These are phyloP conservation scores for Trichophaea hybrida DNA, from an alignment of 2,329 filamentous ascomycete species.

Conservation along the genomic window DNA sequence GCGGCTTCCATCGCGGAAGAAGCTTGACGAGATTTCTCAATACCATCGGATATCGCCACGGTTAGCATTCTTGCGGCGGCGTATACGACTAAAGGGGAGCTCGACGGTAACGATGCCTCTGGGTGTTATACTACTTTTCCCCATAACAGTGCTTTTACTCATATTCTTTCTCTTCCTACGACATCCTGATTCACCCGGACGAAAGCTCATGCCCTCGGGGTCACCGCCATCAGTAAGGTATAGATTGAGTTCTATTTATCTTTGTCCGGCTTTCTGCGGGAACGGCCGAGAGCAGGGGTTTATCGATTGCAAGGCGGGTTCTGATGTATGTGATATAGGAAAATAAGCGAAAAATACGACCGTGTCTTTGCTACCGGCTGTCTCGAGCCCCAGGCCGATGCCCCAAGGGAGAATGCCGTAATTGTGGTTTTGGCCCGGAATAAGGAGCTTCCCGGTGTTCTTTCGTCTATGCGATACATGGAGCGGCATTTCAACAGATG, in stretches of 20 bases:
- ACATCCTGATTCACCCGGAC: slow-evolving; percentile 68
- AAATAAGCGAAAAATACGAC: slow-evolving; percentile 94
- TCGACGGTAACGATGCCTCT: slow-evolving; percentile 85
- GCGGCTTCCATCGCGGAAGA: slow-evolving; percentile 37
- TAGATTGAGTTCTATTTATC: slow-evolving; percentile 27
- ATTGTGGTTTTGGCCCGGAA: slow-evolving; percentile 94
- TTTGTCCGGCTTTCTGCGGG: not conserved
- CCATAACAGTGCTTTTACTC: slow-evolving; percentile 76
- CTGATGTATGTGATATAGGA: slow-evolving; percentile 40
- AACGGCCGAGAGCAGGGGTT: not conserved
- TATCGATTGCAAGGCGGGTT: not conserved
- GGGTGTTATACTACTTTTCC: slow-evolving; percentile 84
- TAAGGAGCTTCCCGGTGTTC: slow-evolving; percentile 87
- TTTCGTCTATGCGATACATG: slow-evolving; percentile 94
- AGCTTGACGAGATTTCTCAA: slow-evolving; percentile 32
- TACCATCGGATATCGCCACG: slow-evolving; percentile 18
- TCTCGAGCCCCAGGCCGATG: slow-evolving; percentile 56
- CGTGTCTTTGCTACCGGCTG: slow-evolving; percentile 92
- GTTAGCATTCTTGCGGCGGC: slow-evolving; percentile 57
- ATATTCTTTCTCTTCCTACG: slow-evolving; percentile 80
- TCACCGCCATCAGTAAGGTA: slow-evolving; percentile 83
- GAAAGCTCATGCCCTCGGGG: slow-evolving; percentile 75
- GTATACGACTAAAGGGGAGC: slow-evolving; percentile 78
- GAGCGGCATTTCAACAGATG: slow-evolving; percentile 98
- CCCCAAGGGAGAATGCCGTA: slow-evolving; percentile 73